These are phyloP conservation scores for Tilletia indica DNA, from an alignment of 1,284 basidiomycete genomes.

Conservation along the genomic window DNA sequence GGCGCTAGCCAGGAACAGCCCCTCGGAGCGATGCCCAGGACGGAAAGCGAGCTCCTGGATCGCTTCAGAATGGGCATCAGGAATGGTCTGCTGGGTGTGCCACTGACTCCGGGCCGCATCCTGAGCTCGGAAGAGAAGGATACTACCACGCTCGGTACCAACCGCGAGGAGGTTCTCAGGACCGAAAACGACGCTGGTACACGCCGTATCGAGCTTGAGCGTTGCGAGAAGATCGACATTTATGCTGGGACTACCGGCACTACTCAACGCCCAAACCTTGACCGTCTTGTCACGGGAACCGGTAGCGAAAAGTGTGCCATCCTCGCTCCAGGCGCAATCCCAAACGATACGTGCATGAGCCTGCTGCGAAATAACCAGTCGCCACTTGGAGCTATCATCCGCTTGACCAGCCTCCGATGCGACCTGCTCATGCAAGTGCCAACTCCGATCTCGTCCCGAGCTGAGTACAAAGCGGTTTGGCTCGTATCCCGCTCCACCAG, in stretches of 20 bases:
- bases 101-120: background rate
- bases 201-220: constrained; percentile 13
- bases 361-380: constrained; percentile 64
- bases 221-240: background rate
- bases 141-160: background rate
- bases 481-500: constrained; percentile 58
- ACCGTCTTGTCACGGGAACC: constrained; percentile 95
- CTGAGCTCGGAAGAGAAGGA: background rate
- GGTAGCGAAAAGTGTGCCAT: constrained; percentile 78
- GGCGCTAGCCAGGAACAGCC: background rate
- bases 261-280: constrained; percentile 32
- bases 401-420: background rate
- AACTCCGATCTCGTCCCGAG: constrained; percentile 86
- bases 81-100: background rate
- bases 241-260: background rate
- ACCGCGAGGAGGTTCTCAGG: background rate
- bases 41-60: constrained; percentile 6
- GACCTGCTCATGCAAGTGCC: constrained; percentile 72
- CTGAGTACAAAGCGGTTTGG: constrained; percentile 67
- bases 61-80: constrained; percentile 1
- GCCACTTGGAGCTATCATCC: background rate
- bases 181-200: constrained; percentile 10
- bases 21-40: background rate
- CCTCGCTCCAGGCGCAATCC: constrained; percentile 81
- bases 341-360: constrained; percentile 90